Evolutionary conservation across 1,284 basidiomycete species (phyloP).

Genomic region (Pseudozyma pruni): DNA sequence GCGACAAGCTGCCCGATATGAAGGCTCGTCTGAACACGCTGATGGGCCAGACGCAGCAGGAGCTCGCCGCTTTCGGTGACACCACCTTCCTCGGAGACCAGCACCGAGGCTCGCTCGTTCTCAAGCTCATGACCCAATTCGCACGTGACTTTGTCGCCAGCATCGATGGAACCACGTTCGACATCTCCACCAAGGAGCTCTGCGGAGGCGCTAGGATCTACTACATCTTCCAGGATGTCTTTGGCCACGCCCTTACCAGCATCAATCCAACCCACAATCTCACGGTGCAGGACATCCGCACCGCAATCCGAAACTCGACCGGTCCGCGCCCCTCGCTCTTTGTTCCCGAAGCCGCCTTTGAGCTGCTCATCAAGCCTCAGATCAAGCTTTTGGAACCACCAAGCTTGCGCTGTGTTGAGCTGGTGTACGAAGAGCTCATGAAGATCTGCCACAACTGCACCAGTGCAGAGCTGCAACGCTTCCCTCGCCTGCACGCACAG

Average conservation of each 20-base stretch:
- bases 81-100: slow-evolving; percentile 90
- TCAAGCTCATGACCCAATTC: slow-evolving; percentile 97
- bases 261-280: slow-evolving; percentile 92
- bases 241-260: slow-evolving; percentile 87
- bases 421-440: slow-evolving; percentile 98
- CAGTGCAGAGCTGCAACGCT: slow-evolving; percentile 90
- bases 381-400: slow-evolving; percentile 96
- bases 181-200: slow-evolving; percentile 97
- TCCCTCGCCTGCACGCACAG: slow-evolving; percentile 91
- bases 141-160: slow-evolving; percentile 96
- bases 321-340: slow-evolving; percentile 95
- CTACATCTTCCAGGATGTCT: slow-evolving; percentile 99
- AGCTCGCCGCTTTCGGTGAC: slow-evolving; percentile 95
- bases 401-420: slow-evolving; percentile 91
- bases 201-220: slow-evolving; percentile 98
- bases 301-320: slow-evolving; percentile 97
- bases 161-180: slow-evolving; percentile 96
- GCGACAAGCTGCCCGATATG: slow-evolving; percentile 99
- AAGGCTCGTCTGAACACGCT: slow-evolving; percentile 97
- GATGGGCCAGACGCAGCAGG: slow-evolving; percentile 99
- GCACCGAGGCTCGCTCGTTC: slow-evolving; percentile 74
- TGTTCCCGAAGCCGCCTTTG: slow-evolving; percentile 96
- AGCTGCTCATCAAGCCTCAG: slow-evolving; percentile 96
- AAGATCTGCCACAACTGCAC: slow-evolving; percentile 99
- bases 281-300: slow-evolving; percentile 93